Evolutionary conservation across 169 alveolate species (phyloP).

Genomic region (Cryptosporidium parvum): DNA sequence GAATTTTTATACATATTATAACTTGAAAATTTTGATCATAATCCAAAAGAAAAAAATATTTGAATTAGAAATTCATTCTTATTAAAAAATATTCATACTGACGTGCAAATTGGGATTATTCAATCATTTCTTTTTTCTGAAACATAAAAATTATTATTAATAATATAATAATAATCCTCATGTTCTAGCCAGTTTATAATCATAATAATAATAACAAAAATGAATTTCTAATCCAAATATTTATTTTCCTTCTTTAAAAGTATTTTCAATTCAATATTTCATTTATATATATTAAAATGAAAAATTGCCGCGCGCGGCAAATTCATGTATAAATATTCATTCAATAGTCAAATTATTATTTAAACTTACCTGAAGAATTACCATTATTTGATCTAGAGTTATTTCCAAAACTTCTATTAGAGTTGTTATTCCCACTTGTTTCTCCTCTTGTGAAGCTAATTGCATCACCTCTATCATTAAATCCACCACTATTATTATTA

Average conservation of each 20-base stretch:
- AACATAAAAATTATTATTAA: background rate
- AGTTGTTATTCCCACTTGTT: background rate
- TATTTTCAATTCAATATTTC: no score
- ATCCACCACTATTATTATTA: background rate
- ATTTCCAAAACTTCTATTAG: background rate
- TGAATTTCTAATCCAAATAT: background rate
- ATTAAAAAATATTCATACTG: constrained; percentile 53
- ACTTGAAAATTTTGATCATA: background rate
- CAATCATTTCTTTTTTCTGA: constrained; percentile 47
- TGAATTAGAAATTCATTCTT: background rate
- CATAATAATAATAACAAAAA: constrained; percentile 19
- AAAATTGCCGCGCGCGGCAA: background rate
- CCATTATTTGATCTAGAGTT: background rate
- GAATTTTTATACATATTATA: background rate
- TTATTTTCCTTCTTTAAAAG: no score
- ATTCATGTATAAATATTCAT: background rate
- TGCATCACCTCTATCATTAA: background rate
- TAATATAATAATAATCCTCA: background rate
- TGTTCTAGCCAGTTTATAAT: constrained; percentile 65
- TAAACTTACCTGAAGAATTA: constrained; percentile 55
- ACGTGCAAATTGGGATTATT: constrained; percentile 75
- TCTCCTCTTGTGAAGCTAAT: constrained; percentile 25
- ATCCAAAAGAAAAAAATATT: background rate
- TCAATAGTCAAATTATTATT: background rate
- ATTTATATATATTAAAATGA: background rate